Percentiles rank a stretch among this genome's conserved stretches.
Evolutionary conservation across 257 asterid species (phyloP).

Genomic region (Lantana camara): DNA sequence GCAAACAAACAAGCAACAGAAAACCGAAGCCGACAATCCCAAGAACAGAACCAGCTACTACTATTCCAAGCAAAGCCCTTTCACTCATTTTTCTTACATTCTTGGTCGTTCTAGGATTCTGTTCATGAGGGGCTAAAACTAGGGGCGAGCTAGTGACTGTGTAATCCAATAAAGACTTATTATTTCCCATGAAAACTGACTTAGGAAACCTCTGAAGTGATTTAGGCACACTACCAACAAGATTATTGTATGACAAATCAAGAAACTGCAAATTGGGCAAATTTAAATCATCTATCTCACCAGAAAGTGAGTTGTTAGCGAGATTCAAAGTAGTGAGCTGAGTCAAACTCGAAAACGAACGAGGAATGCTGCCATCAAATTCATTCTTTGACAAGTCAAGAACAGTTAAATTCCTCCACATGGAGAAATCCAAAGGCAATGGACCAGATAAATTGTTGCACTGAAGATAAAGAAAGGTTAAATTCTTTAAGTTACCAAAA

Average conservation of each 20-base stretch:
- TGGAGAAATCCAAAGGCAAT: slow-evolving; percentile 64
- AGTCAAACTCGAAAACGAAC: slow-evolving; percentile 52
- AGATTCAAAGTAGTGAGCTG: slow-evolving; percentile 55
- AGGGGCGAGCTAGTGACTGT: slow-evolving; percentile 45
- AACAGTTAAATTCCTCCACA: slow-evolving; percentile 57
- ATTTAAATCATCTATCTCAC: slow-evolving; percentile 54
- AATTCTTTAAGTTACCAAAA: slow-evolving; percentile 53
- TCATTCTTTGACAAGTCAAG: slow-evolving; percentile 58
- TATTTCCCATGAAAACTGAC: slow-evolving; percentile 56
- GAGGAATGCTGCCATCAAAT: slow-evolving; percentile 59
- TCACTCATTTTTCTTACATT: slow-evolving; percentile 50
- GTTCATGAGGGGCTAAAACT: slow-evolving; percentile 51
- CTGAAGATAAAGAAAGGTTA: slow-evolving; percentile 75
- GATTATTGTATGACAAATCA: slow-evolving; percentile 58
- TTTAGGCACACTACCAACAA: slow-evolving; percentile 65
- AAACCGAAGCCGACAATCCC: slow-evolving; percentile 65
- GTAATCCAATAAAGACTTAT: slow-evolving; percentile 43
- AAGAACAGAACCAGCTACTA: slow-evolving; percentile 51
- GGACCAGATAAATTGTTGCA: slow-evolving; percentile 70
- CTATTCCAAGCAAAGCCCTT: slow-evolving; percentile 58
- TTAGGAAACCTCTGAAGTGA: slow-evolving; percentile 67
- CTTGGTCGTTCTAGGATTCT: slow-evolving; percentile 36
- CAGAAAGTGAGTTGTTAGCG: slow-evolving; percentile 57
- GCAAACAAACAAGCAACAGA: slow-evolving; percentile 58
- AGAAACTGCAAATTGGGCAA: slow-evolving; percentile 54